phyloP scores from a whole-genome alignment of 176 grass and related monocot genomes.

The Zoysia pacifica region DNA sequence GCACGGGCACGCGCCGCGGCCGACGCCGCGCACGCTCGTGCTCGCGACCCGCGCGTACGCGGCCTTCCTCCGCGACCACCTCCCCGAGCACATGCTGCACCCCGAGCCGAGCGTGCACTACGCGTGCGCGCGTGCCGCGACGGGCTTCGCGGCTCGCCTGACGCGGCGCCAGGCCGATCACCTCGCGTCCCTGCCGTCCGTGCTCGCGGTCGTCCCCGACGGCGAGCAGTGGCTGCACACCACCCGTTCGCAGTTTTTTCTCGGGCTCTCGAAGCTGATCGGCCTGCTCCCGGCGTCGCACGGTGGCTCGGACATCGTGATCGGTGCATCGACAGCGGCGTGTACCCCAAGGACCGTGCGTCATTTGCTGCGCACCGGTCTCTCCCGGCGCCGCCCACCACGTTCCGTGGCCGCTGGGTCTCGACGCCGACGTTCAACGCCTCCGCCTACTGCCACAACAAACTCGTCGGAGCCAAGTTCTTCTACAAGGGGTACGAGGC shows the following conservation, averaged over 20 bases:
- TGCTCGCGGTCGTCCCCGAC: not conserved
- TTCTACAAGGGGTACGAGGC: slow-evolving; percentile 53
- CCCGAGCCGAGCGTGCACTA: not conserved
- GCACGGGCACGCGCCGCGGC: not conserved
- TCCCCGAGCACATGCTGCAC: not conserved
- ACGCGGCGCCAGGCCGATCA: not conserved
- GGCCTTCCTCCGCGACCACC: not conserved
- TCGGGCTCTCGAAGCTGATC: not conserved
- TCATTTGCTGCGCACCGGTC: not conserved
- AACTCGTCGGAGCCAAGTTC: slow-evolving; percentile 53
- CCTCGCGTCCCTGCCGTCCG: not conserved
- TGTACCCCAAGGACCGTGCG: not conserved
- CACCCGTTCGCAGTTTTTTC: not conserved
- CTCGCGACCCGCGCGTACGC: not conserved
- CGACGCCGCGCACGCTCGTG: not conserved
- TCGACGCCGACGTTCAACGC: slow-evolving; percentile 45
- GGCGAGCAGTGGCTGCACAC: not conserved
- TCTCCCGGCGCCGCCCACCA: not conserved
- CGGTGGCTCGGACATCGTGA: not conserved
- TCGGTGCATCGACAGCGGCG: not conserved
- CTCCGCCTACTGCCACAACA: slow-evolving; percentile 50
- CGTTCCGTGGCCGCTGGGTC: slow-evolving; percentile 7
- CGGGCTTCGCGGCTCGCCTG: not conserved
- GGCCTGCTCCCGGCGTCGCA: not conserved
- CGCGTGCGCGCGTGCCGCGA: not conserved